Percentiles rank a stretch among this genome's conserved stretches.
Evolutionary conservation across 164 flowering plant genomes (phyloP).

Genomic region (Vitis labrusca): DNA sequence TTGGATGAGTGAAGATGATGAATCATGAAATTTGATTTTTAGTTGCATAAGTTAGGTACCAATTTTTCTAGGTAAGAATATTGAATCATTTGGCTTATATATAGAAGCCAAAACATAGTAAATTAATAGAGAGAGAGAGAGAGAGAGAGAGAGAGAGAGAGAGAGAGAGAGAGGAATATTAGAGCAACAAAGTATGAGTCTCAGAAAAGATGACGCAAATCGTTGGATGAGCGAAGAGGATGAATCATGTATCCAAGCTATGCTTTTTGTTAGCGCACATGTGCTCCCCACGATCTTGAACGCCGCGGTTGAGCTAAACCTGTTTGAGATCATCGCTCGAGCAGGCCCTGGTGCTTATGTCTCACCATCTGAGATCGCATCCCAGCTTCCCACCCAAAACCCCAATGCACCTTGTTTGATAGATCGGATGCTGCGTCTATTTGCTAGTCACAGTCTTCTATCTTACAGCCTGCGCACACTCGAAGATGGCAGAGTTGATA

Average conservation of each 20-base stretch:
- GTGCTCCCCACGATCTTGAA: slow-evolving; percentile 26
- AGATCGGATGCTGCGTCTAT: slow-evolving; percentile 22
- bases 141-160: background rate
- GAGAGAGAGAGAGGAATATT: background rate
- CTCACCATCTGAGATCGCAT: slow-evolving; percentile 27
- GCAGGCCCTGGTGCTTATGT: too few relatives aligned
- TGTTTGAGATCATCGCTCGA: slow-evolving; percentile 29
- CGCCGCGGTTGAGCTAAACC: slow-evolving; percentile 28
- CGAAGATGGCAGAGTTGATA: background rate
- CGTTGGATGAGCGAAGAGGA: slow-evolving; percentile 12
- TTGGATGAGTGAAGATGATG: slow-evolving; percentile 11
- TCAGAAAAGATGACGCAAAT: background rate
- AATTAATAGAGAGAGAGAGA: background rate
- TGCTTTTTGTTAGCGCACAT: slow-evolving; percentile 8
- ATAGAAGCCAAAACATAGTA: too few relatives aligned
- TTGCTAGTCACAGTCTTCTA: slow-evolving; percentile 18
- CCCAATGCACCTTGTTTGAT: slow-evolving; percentile 11
- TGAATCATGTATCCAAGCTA: slow-evolving; percentile 10
- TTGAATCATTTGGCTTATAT: too few relatives aligned
- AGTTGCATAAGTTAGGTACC: too few relatives aligned
- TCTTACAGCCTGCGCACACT: background rate
- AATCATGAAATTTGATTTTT: background rate
- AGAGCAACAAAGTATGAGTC: background rate
- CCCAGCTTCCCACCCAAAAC: slow-evolving; percentile 16
- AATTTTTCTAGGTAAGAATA: too few relatives aligned